Evolutionary conservation across 257 asterid species (phyloP), one percentile per base, ranked within the genome.

Genomic region (Scutellaria baicalensis): DNA sequence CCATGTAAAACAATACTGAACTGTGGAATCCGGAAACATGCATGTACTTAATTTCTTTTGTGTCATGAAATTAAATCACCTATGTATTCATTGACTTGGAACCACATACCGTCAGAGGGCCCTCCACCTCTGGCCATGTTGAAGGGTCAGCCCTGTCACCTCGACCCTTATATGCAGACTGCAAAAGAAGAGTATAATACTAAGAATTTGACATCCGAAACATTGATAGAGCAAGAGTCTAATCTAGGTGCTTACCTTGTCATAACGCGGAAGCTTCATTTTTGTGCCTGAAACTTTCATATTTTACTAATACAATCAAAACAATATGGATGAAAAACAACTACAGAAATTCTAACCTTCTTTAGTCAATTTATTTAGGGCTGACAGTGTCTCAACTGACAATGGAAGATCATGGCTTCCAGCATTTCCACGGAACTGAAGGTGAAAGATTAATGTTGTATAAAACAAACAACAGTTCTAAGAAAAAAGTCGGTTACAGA

Each of bases 331-430:
- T 36, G 56, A 31, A 68, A 64, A 59, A 70, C 36, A 67, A 72
- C 39, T 59, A 57, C 4, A 49, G 62, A 61, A 31, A 58, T 27
- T 70, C 76, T 71, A 71, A 88, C 98, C 98, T 89, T 88, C 93
- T 83, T 75, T 86, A 6, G 97, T 89, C 85, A 91, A 78, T 61
- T 83, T 85, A 67, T 66, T 70, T 38, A 94, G 70, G 48, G 88
- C 86, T n/a, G 89, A 80, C 62, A 94, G 82, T 45, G 97, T 89
- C 78, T 91, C 92, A 47, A 85, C 77, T 33, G 97, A 92, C 33
- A 94, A 82, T 9, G 89, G 49, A 62, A 94, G 99, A 81, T 94
- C 99, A 77, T 94, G 98, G 86, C 99, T 94, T 82, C 99, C 99
- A 80, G 99, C 99, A 83, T 94, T 94, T 78, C 98, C 99, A 68